A percentile compares a stretch with the other conserved stretches of the same genome.
phyloP scores from a whole-genome alignment of 2,329 filamentous ascomycete genomes.

The Triangularia verruculosa region DNA sequence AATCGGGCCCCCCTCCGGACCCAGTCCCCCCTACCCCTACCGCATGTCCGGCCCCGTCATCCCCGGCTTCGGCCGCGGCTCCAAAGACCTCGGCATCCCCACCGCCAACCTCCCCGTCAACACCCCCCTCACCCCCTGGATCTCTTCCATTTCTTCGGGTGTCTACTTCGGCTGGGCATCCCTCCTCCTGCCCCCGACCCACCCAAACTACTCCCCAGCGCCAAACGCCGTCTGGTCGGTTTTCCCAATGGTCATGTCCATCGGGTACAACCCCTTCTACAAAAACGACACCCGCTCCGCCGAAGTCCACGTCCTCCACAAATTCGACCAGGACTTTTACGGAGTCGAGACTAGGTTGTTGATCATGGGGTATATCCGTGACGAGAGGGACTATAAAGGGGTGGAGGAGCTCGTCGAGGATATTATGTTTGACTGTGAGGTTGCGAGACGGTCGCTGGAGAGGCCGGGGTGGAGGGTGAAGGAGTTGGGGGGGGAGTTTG shows the following conservation, averaged over 20 bases:
- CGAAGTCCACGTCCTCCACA: constrained; percentile 84
- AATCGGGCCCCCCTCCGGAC: constrained; percentile 70
- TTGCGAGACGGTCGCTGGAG: constrained; percentile 69
- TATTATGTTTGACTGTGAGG: constrained; percentile 84
- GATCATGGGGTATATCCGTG: constrained; percentile 82
- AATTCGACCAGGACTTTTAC: constrained; percentile 81
- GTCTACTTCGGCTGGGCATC: constrained; percentile 94
- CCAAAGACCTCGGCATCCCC: constrained; percentile 94
- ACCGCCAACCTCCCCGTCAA: constrained; percentile 89
- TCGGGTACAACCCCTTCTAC: constrained; percentile 97
- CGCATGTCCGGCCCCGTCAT: constrained; percentile 83
- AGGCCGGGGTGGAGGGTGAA: constrained; percentile 58
- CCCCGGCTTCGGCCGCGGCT: constrained; percentile 88
- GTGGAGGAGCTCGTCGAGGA: constrained; percentile 82
- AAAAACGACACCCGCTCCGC: constrained; percentile 83
- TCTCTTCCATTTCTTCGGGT: constrained; percentile 64
- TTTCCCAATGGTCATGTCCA: constrained; percentile 87
- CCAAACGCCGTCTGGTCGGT: constrained; percentile 35
- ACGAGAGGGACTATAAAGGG: constrained; percentile 83
- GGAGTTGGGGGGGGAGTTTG: constrained; percentile 37
- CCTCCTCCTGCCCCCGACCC: constrained; percentile 57
- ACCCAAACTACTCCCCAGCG: constrained; percentile 35
- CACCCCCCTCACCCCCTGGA: constrained; percentile 56
- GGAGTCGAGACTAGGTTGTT: constrained; percentile 73
- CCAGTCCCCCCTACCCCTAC: constrained; percentile 76